A percentile compares a stretch with the other conserved stretches of the same genome.
Evolutionary conservation across 176 grass and related monocot species (phyloP).

Genomic region (Bolboschoenus planiculmis): DNA sequence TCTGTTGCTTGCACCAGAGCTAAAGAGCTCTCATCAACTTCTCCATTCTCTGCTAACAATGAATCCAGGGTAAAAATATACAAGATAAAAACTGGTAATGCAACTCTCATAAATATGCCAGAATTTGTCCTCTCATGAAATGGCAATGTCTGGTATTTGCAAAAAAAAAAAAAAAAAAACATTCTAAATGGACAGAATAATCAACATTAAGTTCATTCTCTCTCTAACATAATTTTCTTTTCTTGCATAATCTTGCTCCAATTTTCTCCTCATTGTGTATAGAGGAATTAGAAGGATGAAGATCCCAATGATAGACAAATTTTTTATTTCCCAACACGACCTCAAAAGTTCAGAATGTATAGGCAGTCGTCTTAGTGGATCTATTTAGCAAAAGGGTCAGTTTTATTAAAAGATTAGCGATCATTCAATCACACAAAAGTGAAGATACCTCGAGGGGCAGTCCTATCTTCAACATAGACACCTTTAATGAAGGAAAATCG

Average conservation of each 20-base stretch:
- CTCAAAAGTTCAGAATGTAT: not conserved
- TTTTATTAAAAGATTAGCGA: not conserved
- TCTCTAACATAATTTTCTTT: not conserved
- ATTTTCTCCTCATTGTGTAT: not conserved
- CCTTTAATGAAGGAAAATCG: constrained; percentile 93
- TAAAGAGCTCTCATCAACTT: constrained; percentile 35
- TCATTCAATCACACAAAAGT: not conserved
- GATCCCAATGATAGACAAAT: not conserved
- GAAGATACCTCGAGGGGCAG: constrained; percentile 20
- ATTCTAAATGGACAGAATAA: not conserved
- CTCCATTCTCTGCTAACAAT: constrained; percentile 35
- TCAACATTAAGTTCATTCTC: not conserved
- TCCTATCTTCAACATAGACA: constrained; percentile 66
- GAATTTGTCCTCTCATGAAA: not conserved
- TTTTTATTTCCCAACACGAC: not conserved
- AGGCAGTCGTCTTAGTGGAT: not conserved
- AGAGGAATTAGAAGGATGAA: not conserved
- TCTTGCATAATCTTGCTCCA: not conserved
- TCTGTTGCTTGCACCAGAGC: constrained; percentile 51
- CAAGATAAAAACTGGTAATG: not conserved
- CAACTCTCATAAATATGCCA: not conserved
- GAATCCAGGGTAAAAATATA: not conserved
- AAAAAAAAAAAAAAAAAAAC: not conserved
- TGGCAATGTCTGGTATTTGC: not conserved
- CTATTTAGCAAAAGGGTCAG: not conserved